phyloP scores from a whole-genome alignment of 2,329 filamentous ascomycete genomes.

The Calonectria henricotiae region DNA sequence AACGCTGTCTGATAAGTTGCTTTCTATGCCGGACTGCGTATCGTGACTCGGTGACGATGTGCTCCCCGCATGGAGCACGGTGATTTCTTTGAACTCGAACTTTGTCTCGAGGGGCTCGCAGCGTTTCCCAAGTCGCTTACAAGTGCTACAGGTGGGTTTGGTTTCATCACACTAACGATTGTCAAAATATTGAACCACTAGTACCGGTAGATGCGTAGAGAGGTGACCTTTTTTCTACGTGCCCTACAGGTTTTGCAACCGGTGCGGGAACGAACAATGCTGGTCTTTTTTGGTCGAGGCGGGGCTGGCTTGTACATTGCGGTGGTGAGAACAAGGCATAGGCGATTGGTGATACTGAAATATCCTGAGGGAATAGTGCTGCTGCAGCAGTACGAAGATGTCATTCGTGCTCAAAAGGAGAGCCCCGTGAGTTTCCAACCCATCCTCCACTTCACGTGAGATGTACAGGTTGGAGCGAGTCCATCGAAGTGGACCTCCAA shows the following conservation, averaged over 20 bases:
- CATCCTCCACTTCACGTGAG: background rate
- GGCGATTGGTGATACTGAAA: background rate
- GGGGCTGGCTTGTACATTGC: constrained; percentile 49
- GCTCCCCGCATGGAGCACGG: background rate
- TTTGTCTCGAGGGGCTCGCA: constrained; percentile 30
- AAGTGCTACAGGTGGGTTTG: constrained; percentile 38
- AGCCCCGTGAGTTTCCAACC: too few species aligned
- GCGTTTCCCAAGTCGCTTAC: constrained; percentile 28
- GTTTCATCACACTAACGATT: constrained; percentile 37
- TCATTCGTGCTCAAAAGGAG: background rate
- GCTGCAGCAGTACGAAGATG: background rate
- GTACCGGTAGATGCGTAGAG: background rate
- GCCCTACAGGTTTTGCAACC: constrained; percentile 44
- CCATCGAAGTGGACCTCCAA: background rate
- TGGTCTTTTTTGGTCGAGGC: constrained; percentile 46
- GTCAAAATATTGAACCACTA: constrained; percentile 1
- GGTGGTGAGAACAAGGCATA: background rate
- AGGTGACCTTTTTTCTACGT: constrained; percentile 44
- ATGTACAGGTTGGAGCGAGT: background rate
- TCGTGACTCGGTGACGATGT: background rate
- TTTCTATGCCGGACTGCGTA: background rate
- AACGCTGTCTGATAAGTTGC: background rate
- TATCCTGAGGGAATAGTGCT: background rate
- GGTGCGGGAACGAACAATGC: constrained; percentile 44
- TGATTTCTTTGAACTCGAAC: constrained; percentile 29